Evolutionary conservation across 805 yeast species (phyloP), one percentile per base, ranked within the genome.

Genomic region (Metschnikowia hibisci): DNA sequence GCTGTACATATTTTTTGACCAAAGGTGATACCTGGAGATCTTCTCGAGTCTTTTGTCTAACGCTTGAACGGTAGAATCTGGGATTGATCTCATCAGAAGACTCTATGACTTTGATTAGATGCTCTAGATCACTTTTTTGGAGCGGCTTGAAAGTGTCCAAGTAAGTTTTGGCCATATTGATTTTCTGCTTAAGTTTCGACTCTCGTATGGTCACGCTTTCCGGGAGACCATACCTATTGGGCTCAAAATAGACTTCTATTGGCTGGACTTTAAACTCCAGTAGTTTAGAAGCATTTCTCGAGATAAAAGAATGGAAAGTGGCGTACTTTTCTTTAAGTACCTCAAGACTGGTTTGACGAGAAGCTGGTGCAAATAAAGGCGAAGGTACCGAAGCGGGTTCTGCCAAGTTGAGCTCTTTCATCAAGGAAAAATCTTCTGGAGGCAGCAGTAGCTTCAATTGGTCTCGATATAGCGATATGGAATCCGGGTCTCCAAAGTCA

Each of bases 201-300:
- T 68, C 65, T 31, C 67, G 43, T 16, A 50, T 49, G 3, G 54
- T 51, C 10, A 61, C 57, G 41, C 66, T 61, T 3, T 57, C 41
- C 1, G 74, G 73, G 5, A 51, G 42, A 1, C 67, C 73, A 35
- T 49, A 57, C 26, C 62, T 47, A 31, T 57, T 58, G 3, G 68
- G 55, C 20, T 62, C 60, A 39, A 62, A 67, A 2, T 58, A 28
- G 4, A 60, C 67, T 35, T 67, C 73, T 12, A 69, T 48, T 4
- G 61, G 57, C 4, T 46, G 57, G 1, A 67, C 42, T 39, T 67
- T 64, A 6, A 53, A 34, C 13, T 54, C 59, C 31, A 60, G 53
- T 5, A 66, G 37, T 6, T 8, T 22, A 4, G 43, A 22, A 16
- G 58, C 60, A 44, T 62, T 49, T 1, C 41, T 25, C 25, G 22